phyloP scores from a whole-genome alignment of 805 yeast genomes.

The Metschnikowia orientalis region DNA sequence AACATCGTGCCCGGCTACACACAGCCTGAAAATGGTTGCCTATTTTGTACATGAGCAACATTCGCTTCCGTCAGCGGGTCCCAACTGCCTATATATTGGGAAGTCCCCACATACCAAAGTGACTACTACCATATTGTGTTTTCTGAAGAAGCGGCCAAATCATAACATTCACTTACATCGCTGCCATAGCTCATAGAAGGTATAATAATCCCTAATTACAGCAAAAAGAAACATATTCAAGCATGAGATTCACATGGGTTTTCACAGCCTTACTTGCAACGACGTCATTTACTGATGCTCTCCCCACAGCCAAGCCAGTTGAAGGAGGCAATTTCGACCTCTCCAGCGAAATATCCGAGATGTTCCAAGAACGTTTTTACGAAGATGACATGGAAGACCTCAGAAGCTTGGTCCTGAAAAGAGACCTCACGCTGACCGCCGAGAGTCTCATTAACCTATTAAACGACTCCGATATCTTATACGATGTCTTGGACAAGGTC shows the following conservation, averaged over 20 bases:
- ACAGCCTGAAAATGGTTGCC: too few relatives aligned
- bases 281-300: conserved; percentile 15
- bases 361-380: conserved; percentile 6
- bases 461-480: conserved; percentile 33
- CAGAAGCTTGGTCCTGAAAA: conserved; percentile 10
- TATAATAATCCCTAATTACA: too few relatives aligned
- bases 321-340: conserved; percentile 12
- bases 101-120: too few relatives aligned
- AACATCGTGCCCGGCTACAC: too few relatives aligned
- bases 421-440: conserved; percentile 22
- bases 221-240: too few relatives aligned
- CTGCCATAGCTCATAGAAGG: too few relatives aligned
- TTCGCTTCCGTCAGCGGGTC: too few relatives aligned
- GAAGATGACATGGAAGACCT: conserved; percentile 15
- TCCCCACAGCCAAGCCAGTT: conserved; percentile 22
- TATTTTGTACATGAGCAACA: too few relatives aligned
- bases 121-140: too few relatives aligned
- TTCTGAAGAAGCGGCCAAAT: too few relatives aligned
- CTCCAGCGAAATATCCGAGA: conserved; percentile 4
- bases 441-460: conserved; percentile 23
- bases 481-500: conserved; percentile 31
- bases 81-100: too few relatives aligned
- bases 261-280: conserved; percentile 10
- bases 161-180: too few relatives aligned
- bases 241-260: conserved; percentile 14